phyloP scores from a whole-genome alignment of 2,329 filamentous ascomycete species.

The Fusarium liriodendri region DNA sequence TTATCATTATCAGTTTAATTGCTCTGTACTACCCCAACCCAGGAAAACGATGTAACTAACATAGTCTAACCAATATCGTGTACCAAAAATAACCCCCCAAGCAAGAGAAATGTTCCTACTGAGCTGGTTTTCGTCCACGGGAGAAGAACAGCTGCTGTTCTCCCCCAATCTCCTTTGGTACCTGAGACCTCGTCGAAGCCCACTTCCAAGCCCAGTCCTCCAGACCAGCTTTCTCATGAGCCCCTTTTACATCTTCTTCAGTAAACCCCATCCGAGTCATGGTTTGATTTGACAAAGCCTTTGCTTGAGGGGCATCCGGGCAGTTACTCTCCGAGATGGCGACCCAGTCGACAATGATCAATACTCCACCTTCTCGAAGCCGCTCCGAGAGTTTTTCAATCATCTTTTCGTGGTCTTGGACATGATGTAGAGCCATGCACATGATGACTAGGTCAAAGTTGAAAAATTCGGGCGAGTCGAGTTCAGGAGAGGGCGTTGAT shows the following conservation, averaged over 20 bases:
- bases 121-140: slow-evolving; percentile 19
- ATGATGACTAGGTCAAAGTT: slow-evolving; percentile 50
- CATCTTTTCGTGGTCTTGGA: slow-evolving; percentile 45
- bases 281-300: slow-evolving; percentile 22
- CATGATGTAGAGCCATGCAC: slow-evolving; percentile 52
- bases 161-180: slow-evolving; percentile 40
- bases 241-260: slow-evolving; percentile 32
- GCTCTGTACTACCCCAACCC: slow-evolving; percentile 2
- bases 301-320: not conserved
- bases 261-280: slow-evolving; percentile 39
- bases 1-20: not conserved
- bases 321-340: slow-evolving; percentile 21
- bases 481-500: slow-evolving; percentile 31
- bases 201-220: slow-evolving; percentile 41
- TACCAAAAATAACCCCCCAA: not conserved
- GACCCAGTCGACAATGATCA: slow-evolving; percentile 51
- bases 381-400: slow-evolving; percentile 43
- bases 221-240: slow-evolving; percentile 40
- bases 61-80: not conserved
- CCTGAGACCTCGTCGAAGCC: slow-evolving; percentile 28
- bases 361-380: slow-evolving; percentile 44
- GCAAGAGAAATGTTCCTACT: not conserved
- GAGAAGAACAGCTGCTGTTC: slow-evolving; percentile 44
- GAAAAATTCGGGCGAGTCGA: slow-evolving; percentile 35
- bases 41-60: not conserved